Evolutionary conservation across 768 basidiomycete genomes (phyloP), one percentile per base, ranked within the genome.

Genomic region (Thelephora ganbajun): DNA sequence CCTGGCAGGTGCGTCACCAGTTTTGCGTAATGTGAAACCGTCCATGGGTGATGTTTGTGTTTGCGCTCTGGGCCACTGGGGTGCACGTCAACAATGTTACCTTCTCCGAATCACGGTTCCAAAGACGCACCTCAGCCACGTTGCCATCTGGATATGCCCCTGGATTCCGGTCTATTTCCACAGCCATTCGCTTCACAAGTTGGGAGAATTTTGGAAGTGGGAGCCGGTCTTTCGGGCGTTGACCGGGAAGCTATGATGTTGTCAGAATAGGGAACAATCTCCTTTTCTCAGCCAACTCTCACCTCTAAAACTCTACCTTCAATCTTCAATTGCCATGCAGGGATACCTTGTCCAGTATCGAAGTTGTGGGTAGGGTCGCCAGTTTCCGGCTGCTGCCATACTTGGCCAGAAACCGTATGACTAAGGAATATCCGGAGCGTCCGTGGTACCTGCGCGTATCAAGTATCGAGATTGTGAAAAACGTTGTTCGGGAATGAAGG

Each of bases 261-360:
- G 53, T 4, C 37, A 36, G 33, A 3, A 18, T 20, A 12, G 11
- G 23, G 6, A 9, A 43, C 11, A 22, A 23, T 14, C 12, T 0
- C 16, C 26, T 9, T 30, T 4, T 4, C 26, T 30, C 26, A 30
- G 9, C 9, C 26, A 30, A 9, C 26, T 66, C 76, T 46, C 50
- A 82, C 85, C 74, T 87, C 85, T 5, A 97, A 67, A 47, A 97
- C 59, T 43, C 91, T 73, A 1, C 92, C 92, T 54, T 97, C 93
- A 35, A 96, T 72, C 60, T 77, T 84, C 49, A 97, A 69, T 34
- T 77, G 71, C 90, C 90, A 97, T 0, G 88, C 85, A 3, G 92
- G 87, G 39, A 93, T 83, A 1, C 86, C 86, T 55, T 89, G 81
- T 9, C 90, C 91, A 0, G 85, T 89, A 51, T 91, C 86, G 47